phyloP scores from a whole-genome alignment of 2,329 filamentous ascomycete species.

The Penicillium crustosum region DNA sequence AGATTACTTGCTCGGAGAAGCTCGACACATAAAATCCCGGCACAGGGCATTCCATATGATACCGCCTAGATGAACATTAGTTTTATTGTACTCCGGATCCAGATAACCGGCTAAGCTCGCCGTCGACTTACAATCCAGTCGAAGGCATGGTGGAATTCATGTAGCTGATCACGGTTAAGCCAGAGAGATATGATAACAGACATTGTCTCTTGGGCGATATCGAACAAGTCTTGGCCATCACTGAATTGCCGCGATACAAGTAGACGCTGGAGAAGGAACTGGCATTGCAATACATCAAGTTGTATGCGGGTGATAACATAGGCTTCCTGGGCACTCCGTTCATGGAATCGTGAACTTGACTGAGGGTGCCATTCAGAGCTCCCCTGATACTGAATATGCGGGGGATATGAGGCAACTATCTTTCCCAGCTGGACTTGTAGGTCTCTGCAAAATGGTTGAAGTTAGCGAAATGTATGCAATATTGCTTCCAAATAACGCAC shows the following conservation, averaged over 20 bases:
- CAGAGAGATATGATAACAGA: constrained; percentile 1
- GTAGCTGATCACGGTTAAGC: background rate
- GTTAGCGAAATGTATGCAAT: background rate
- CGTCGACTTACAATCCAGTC: background rate
- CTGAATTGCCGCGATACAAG: background rate
- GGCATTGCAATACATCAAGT: constrained; percentile 2
- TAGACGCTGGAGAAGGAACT: background rate
- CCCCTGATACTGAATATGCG: background rate
- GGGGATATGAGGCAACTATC: background rate
- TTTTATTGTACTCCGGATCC: background rate
- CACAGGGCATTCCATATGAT: background rate
- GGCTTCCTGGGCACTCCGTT: background rate
- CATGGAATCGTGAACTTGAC: background rate
- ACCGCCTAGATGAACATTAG: background rate
- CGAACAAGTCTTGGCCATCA: background rate
- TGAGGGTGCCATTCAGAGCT: background rate
- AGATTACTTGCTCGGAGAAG: background rate
- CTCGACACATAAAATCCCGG: background rate
- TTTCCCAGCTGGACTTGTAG: background rate
- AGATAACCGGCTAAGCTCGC: background rate
- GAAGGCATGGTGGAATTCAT: background rate
- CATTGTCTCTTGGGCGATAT: constrained; percentile 1
- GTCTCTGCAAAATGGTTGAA: background rate
- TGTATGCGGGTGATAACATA: background rate
- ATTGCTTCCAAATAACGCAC: background rate